A percentile compares a stretch with the other conserved stretches of the same genome.
Conservation (phyloP, 495 filamentous ascomycete genomes). For the Hypoxylon intermedium region DNA sequence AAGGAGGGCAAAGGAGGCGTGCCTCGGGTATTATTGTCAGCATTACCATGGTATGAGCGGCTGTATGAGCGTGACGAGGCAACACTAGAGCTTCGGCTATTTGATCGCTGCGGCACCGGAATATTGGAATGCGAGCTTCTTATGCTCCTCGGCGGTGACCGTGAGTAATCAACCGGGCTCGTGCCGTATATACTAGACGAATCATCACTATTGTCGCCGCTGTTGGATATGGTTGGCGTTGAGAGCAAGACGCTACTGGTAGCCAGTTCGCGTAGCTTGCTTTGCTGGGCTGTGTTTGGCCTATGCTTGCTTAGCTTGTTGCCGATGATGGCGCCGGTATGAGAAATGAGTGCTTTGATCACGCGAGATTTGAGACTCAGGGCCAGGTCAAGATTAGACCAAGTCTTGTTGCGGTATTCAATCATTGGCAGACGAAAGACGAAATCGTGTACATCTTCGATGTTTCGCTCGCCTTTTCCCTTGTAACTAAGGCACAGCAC, state of each 20-base stretch:
- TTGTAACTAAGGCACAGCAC: conserved; percentile 97
- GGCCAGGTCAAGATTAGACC: conserved; percentile 96
- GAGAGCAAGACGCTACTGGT: conserved; percentile 63
- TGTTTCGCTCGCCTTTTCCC: conserved; percentile 89
- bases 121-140: conserved; percentile 50
- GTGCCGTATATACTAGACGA: conserved; percentile 55
- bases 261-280: conserved; percentile 80
- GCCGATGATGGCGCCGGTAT: conserved; percentile 93
- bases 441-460: conserved; percentile 96
- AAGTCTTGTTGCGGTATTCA: conserved; percentile 97
- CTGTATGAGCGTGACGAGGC: conserved; percentile 53
- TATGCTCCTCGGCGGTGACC: conserved; percentile 55
- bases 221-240: conserved; percentile 44
- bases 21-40: conserved; percentile 20
- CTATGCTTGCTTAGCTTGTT: conserved; percentile 94
- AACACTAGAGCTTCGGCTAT: conserved; percentile 55
- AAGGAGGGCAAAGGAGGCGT: conserved; percentile 44
- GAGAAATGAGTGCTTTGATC: conserved; percentile 90
- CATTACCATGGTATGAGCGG: conserved; percentile 11
- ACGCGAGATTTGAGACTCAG: conserved; percentile 91
- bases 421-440: conserved; percentile 94
- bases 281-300: conserved; percentile 77
- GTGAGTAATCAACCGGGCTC: conserved; percentile 58
- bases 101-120: conserved; percentile 45
- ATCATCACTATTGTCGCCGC: conserved; percentile 57